A percentile compares a stretch with the other conserved stretches of the same genome.
Evolutionary conservation across 2,329 filamentous ascomycete genomes (phyloP).

Genomic region (Fusarium sp.): DNA sequence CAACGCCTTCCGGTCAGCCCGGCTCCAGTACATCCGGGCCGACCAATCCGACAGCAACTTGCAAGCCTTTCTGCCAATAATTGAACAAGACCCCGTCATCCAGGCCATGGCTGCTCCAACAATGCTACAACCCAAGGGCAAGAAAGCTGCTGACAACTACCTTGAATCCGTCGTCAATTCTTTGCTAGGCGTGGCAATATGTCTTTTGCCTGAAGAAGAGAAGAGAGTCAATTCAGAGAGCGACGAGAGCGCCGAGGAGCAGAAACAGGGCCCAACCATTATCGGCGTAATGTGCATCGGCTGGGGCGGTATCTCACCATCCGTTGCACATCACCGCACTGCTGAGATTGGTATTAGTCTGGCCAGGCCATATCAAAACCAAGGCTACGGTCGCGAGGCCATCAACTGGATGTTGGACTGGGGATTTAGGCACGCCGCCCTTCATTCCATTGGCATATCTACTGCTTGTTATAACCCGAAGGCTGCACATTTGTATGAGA

Average conservation of each 20-base stretch:
- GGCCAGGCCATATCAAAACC: conserved; percentile 49
- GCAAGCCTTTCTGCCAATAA: conserved; percentile 16
- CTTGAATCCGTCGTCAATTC: conserved; percentile 16
- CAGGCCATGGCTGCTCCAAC: conserved; percentile 11
- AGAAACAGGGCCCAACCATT: not conserved
- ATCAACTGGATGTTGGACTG: conserved; percentile 61
- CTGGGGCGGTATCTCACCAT: conserved; percentile 16
- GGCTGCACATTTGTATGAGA: conserved; percentile 57
- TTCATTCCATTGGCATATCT: conserved; percentile 58
- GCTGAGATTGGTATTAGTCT: conserved; percentile 53
- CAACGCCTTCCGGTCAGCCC: conserved; percentile 18
- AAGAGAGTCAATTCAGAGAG: not conserved
- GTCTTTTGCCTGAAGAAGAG: conserved; percentile 14
- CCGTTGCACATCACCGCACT: conserved; percentile 23
- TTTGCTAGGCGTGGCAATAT: conserved; percentile 23
- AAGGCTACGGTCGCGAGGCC: conserved; percentile 60
- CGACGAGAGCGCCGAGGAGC: not conserved
- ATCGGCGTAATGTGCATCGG: conserved; percentile 34
- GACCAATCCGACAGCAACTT: conserved; percentile 14
- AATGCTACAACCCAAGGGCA: conserved; percentile 18
- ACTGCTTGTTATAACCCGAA: conserved; percentile 58
- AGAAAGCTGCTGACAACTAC: conserved; percentile 15
- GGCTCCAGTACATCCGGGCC: conserved; percentile 24
- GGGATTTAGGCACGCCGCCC: conserved; percentile 56
- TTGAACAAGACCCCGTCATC: conserved; percentile 22